Percentiles rank a stretch among this genome's conserved stretches.
Conservation (phyloP, 2,329 filamentous ascomycete genomes). For the Pseudogymnoascus sp. region DNA sequence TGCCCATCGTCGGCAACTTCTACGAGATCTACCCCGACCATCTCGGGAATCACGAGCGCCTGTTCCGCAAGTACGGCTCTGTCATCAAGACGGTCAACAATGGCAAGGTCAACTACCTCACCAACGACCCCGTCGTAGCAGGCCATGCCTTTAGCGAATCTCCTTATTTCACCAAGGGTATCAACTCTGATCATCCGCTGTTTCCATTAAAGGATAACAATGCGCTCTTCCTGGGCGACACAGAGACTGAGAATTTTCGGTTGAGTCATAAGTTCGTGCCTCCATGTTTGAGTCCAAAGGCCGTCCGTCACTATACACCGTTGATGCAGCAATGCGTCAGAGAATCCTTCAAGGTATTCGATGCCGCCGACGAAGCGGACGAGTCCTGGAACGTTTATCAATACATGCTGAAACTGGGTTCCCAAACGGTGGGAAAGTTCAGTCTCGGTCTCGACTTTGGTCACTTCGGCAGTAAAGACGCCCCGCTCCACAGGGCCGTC, state of each 20-base stretch:
- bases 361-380: constrained; percentile 19
- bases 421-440: constrained; percentile 37
- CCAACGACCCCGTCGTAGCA: constrained; percentile 32
- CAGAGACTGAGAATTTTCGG: constrained; percentile 16
- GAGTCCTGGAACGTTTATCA: constrained; percentile 42
- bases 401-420: constrained; percentile 42
- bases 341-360: constrained; percentile 21
- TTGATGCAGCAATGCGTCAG: constrained; percentile 18
- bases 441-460: constrained; percentile 37
- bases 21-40: constrained; percentile 35
- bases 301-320: constrained; percentile 29
- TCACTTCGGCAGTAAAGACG: constrained; percentile 34
- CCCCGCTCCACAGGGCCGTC: constrained; percentile 37
- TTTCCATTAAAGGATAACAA: constrained; percentile 15
- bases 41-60: constrained; percentile 34
- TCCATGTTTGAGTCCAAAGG: constrained; percentile 23
- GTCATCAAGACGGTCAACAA: constrained; percentile 33
- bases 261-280: constrained; percentile 18
- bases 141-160: constrained; percentile 29
- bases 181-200: constrained; percentile 20
- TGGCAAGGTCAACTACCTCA: constrained; percentile 29
- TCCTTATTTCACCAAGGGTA: constrained; percentile 33
- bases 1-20: constrained; percentile 32
- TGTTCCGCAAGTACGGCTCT: constrained; percentile 33
- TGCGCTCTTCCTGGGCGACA: constrained; percentile 20